Conservation (phyloP, 352 stramenopile species). For the Pythium scleroteichum region DNA sequence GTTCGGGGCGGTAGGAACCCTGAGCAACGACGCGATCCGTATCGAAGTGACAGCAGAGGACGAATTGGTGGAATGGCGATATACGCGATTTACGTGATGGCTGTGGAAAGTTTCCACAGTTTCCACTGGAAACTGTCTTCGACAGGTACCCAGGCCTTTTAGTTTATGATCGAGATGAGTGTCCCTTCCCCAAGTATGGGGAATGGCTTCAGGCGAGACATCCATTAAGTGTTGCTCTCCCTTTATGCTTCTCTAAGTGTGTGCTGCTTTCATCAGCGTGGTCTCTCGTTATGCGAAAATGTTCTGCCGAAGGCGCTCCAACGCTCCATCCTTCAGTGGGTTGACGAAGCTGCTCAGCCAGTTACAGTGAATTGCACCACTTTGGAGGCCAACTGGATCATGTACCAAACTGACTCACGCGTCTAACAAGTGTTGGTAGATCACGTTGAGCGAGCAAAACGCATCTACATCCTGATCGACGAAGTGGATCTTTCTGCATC, state of each 20-base stretch:
- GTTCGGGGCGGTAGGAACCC: no score
- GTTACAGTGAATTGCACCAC: background rate
- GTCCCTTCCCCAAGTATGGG: conserved; percentile 15
- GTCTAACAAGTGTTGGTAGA: background rate
- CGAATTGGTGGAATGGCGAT: background rate
- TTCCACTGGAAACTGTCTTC: conserved; percentile 29
- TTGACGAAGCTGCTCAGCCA: conserved; percentile 1
- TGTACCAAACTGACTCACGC: background rate
- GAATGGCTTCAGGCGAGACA: background rate
- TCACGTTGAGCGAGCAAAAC: conserved; percentile 7
- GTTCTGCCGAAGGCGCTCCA: conserved; percentile 8
- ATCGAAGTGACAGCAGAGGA: conserved; percentile 20
- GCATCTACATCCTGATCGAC: conserved; percentile 14
- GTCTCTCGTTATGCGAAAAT: conserved; percentile 17
- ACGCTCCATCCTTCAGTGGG: conserved; percentile 8
- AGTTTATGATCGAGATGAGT: conserved; percentile 9
- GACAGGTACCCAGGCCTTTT: conserved; percentile 20
- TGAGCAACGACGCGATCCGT: conserved; percentile 18
- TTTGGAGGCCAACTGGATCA: background rate
- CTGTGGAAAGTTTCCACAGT: no score
- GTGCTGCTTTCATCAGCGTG: conserved; percentile 11
- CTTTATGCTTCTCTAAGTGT: background rate
- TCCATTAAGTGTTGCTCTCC: background rate
- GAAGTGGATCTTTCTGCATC: background rate
- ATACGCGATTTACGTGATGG: conserved; percentile 21